Base-by-base conservation (phyloP, 495 filamentous ascomycete species). In the Terfezia boudieri region DNA sequence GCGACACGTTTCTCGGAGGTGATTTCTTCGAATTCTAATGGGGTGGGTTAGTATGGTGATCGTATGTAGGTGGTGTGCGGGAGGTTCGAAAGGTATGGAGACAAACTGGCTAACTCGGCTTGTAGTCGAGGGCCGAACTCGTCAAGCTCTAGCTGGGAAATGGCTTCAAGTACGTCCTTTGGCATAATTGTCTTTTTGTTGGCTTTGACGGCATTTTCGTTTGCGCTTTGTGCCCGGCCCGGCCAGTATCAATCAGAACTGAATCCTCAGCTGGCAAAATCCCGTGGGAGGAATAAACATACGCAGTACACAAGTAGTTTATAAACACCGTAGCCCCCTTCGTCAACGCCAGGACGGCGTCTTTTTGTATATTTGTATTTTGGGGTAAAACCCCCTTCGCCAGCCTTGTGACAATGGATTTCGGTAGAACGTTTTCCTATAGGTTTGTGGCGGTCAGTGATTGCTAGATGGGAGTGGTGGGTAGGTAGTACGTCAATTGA, bases 321-420 rank as follows among this genome's bases (percentile, higher is more conserved):
- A 96, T 79, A 66, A 98, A 98, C 0, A 98, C 86, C 2, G 86
- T 94, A 4, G 89, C 86, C 54, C 83, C 82, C 71, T 96, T 95
- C 58, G 82, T 83, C 66, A 98, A 78, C 0, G 92, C 90, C 32
- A 90, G 64, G 38, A 94, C 75, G 4, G 90, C 90, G 68, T 95
- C 89, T 58, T 87, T 93, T 61, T 93, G 85, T 52, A 98, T 84
- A 58, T 86, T 83, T 1, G 90, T 94, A 64, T 95, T 94, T 7
- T 88, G 77, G 0, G 90, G 90, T n/a, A 98, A 75, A n/a, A 94
- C 86, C 55, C 86, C 82, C 73, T 96, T 96, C 2, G 89, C 90
- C 7, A 98, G 77, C 22, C 90, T 79, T 50, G 84, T 83, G 43
- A 94, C 85, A 66, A 95, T 83, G n/a, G 86, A 87, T 65, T 86